These are phyloP conservation scores for Ceraceosorus guamensis DNA, from an alignment of 1,284 basidiomycete species.

Conservation along the genomic window DNA sequence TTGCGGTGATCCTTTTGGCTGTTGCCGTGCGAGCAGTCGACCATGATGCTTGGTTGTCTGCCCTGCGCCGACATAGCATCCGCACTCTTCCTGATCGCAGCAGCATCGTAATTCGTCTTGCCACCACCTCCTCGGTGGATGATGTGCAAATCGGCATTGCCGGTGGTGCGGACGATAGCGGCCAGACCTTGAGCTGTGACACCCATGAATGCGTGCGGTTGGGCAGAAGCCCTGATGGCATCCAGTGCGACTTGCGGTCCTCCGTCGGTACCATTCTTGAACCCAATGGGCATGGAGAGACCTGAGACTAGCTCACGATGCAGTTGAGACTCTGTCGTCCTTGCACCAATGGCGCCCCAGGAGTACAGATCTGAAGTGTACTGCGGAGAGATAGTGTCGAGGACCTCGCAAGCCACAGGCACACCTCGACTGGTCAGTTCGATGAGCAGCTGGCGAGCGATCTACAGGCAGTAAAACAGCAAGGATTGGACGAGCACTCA, in stretches of 20 bases:
- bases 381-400: slow-evolving; percentile 78
- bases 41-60: slow-evolving; percentile 43
- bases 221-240: slow-evolving; percentile 84
- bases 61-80: slow-evolving; percentile 56
- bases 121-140: slow-evolving; percentile 46
- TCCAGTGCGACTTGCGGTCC: slow-evolving; percentile 64
- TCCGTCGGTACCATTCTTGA: slow-evolving; percentile 56
- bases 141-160: slow-evolving; percentile 57
- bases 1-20: slow-evolving; percentile 48
- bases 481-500: background rate
- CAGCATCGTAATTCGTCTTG: slow-evolving; percentile 58
- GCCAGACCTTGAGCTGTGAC: slow-evolving; percentile 77
- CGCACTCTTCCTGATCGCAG: slow-evolving; percentile 68
- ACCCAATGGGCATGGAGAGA: slow-evolving; percentile 79
- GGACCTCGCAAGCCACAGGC: slow-evolving; percentile 49
- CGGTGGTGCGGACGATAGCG: slow-evolving; percentile 53
- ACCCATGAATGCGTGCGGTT: slow-evolving; percentile 95
- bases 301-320: slow-evolving; percentile 77
- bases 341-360: slow-evolving; percentile 86
- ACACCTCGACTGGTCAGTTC: slow-evolving; percentile 52
- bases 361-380: slow-evolving; percentile 92
- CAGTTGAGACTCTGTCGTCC: slow-evolving; percentile 81
- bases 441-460: slow-evolving; percentile 77
- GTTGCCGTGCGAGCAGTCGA: slow-evolving; percentile 48
- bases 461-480: slow-evolving; percentile 17